A percentile compares a stretch with the other conserved stretches of the same genome.
These are phyloP conservation scores for Tolypocladium amazonense DNA, from an alignment of 2,329 filamentous ascomycete species.

Conservation along the genomic window DNA sequence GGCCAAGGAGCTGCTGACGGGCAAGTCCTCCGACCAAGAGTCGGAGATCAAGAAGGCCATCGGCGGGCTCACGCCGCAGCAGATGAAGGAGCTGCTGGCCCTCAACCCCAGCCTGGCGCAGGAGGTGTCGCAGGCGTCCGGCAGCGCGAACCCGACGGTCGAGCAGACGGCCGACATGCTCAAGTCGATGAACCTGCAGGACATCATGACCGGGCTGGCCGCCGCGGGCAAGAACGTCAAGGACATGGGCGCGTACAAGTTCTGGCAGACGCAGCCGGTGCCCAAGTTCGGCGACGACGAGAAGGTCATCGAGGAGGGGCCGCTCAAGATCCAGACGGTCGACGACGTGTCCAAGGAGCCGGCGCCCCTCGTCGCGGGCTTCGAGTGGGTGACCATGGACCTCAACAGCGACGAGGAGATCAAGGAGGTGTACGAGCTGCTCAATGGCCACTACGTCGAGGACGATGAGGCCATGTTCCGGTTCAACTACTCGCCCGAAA, in stretches of 20 bases:
- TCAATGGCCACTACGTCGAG: conserved; percentile 93
- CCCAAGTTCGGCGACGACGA: conserved; percentile 61
- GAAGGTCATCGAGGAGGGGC: conserved; percentile 60
- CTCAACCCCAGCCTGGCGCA: conserved; percentile 64
- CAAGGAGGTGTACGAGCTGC: conserved; percentile 81
- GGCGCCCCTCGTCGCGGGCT: conserved; percentile 64
- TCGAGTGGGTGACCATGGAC: conserved; percentile 92
- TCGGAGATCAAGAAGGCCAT: conserved; percentile 39
- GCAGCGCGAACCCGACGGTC: conserved; percentile 23
- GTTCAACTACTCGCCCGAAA: conserved; percentile 86
- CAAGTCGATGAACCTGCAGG: conserved; percentile 55
- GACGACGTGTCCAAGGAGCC: conserved; percentile 73
- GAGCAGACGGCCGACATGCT: conserved; percentile 40
- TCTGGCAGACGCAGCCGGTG: conserved; percentile 97
- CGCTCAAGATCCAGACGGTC: conserved; percentile 69
- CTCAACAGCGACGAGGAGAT: conserved; percentile 67
- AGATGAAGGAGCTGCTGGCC: conserved; percentile 55
- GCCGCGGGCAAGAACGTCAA: conserved; percentile 80
- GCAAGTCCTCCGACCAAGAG: conserved; percentile 23
- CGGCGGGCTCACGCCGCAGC: conserved; percentile 41
- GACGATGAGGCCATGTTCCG: conserved; percentile 95
- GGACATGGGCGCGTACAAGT: conserved; percentile 96
- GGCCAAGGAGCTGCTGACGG: conserved; percentile 35
- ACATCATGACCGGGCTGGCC: conserved; percentile 66
- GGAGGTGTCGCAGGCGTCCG: conserved; percentile 32